phyloP scores from a whole-genome alignment of 1,284 basidiomycete species.

The Irpex rosettiformis region DNA sequence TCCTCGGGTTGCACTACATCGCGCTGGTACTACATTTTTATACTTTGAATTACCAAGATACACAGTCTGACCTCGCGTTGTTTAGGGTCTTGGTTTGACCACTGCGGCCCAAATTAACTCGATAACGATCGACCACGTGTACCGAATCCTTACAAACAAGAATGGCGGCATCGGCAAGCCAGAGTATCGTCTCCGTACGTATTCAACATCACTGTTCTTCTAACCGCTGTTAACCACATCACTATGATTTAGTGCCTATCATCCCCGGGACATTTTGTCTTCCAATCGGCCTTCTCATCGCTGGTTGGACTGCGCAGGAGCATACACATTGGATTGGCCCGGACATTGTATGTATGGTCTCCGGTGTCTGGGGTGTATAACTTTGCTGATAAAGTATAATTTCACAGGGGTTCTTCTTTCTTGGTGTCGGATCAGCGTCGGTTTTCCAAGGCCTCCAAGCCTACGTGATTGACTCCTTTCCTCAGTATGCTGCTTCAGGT shows the following conservation, averaged over 20 bases:
- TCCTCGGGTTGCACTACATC: conserved; percentile 61
- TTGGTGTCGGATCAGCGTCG: conserved; percentile 50
- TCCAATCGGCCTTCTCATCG: conserved; percentile 56
- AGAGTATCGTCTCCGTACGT: conserved; percentile 41
- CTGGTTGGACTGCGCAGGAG: conserved; percentile 60
- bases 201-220: neutral
- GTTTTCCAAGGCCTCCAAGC: conserved; percentile 55
- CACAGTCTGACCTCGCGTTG: neutral
- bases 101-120: conserved; percentile 56
- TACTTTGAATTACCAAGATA: neutral
- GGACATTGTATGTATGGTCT: conserved; percentile 47
- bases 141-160: conserved; percentile 43
- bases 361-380: conserved; percentile 37
- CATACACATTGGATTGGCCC: conserved; percentile 61
- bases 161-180: conserved; percentile 55
- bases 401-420: conserved; percentile 50
- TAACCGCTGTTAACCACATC: neutral
- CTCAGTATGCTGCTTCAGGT: conserved; percentile 61
- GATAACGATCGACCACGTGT: conserved; percentile 49
- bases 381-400: too few species aligned
- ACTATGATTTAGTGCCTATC: conserved; percentile 36
- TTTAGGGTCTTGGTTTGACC: conserved; percentile 31
- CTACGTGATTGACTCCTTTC: conserved; percentile 65
- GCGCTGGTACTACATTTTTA: conserved; percentile 38
- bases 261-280: conserved; percentile 49